Evolutionary conservation across 2,329 filamentous ascomycete species (phyloP).

Genomic region (Ophiostoma sp.): DNA sequence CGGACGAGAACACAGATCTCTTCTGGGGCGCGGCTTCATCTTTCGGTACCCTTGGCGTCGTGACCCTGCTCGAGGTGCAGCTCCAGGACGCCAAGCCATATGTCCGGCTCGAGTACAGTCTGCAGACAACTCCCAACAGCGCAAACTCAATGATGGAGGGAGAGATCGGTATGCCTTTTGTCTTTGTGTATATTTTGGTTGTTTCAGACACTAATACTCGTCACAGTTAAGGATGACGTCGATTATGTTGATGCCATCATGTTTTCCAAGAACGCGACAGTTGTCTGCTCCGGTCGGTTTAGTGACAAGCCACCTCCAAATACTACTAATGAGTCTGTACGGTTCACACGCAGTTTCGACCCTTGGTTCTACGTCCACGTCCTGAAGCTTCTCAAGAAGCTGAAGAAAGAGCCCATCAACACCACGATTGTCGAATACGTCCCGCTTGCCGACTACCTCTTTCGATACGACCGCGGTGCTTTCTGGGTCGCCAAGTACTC

Average conservation of each 20-base stretch:
- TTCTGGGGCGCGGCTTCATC: slow-evolving; percentile 55
- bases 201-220: not conserved
- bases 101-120: slow-evolving; percentile 52
- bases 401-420: slow-evolving; percentile 28
- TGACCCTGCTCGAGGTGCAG: slow-evolving; percentile 54
- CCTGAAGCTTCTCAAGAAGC: slow-evolving; percentile 36
- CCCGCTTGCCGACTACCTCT: slow-evolving; percentile 61
- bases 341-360: slow-evolving; percentile 55
- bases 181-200: not conserved
- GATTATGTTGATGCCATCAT: slow-evolving; percentile 68
- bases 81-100: slow-evolving; percentile 49
- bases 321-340: slow-evolving; percentile 31
- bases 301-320: slow-evolving; percentile 42
- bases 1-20: slow-evolving; percentile 44
- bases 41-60: slow-evolving; percentile 57
- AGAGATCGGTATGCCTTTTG: slow-evolving; percentile 25
- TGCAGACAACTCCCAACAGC: slow-evolving; percentile 39
- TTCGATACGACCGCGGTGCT: slow-evolving; percentile 63
- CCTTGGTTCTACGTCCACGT: slow-evolving; percentile 72
- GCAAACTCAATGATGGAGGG: slow-evolving; percentile 41
- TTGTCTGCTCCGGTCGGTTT: slow-evolving; percentile 57
- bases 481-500: slow-evolving; percentile 63
- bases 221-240: slow-evolving; percentile 4
- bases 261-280: slow-evolving; percentile 51
- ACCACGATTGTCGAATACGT: slow-evolving; percentile 43